These are phyloP conservation scores for Cupressus sempervirens DNA, from an alignment of 75 land plant species.

Conservation along the genomic window DNA sequence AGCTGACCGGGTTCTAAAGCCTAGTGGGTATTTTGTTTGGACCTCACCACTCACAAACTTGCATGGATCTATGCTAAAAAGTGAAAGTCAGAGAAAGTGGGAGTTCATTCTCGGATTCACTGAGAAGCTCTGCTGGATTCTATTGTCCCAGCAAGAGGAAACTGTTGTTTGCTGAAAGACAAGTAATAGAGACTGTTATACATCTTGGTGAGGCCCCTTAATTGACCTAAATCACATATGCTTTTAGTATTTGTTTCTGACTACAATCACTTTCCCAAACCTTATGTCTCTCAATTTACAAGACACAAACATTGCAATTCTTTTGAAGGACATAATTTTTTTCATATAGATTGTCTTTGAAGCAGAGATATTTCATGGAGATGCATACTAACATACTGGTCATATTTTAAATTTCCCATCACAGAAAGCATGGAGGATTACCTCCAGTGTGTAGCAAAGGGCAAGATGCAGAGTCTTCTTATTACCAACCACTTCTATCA, in stretches of 20 bases:
- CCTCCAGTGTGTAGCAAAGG: slow-evolving; percentile 49
- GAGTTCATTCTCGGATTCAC: slow-evolving; percentile 42
- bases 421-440: no score
- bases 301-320: neutral
- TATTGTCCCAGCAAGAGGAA: slow-evolving; percentile 47
- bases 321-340: neutral
- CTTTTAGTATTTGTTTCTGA: neutral
- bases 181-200: slow-evolving; percentile 39
- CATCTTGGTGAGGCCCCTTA: slow-evolving; percentile 36
- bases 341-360: neutral
- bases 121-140: slow-evolving; percentile 56
- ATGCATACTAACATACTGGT: neutral
- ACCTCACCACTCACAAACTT: no score
- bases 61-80: no score
- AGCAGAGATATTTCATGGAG: neutral
- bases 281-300: neutral
- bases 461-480: slow-evolving; percentile 65
- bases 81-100: slow-evolving; percentile 20
- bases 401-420: neutral
- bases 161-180: slow-evolving; percentile 73
- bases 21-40: no score
- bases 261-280: no score
- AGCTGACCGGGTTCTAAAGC: no score
- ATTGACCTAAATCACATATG: neutral
- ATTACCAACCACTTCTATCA: slow-evolving; percentile 51